Evolutionary conservation across 495 filamentous ascomycete genomes (phyloP), one percentile per base, ranked within the genome.

Genomic region (Oidiodendron maius): DNA sequence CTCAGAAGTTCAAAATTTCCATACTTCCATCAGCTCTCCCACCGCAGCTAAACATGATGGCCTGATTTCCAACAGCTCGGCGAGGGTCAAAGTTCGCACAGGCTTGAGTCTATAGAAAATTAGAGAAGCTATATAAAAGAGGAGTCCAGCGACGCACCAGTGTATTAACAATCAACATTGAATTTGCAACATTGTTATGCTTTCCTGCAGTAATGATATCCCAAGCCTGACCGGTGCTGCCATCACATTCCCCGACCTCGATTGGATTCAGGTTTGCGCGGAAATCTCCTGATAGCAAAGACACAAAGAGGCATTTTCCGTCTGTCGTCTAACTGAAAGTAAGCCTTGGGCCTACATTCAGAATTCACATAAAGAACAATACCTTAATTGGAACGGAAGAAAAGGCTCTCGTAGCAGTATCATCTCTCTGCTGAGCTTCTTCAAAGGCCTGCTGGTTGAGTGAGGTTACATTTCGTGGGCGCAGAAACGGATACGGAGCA

Each of bases 241-340:
- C 68, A 34, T 67, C 67, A 53, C 75, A 80, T 15, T 64, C 61
- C 17, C 63, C 68, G 15, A 75, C 61, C 47, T 74, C 68, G 35
- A 80, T 60, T 1, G 72, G 74, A n/a, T 66, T 77, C 46, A 80
- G 58, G 51, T 80, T 80, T 39, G 70, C 71, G 18, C 76, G 68
- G 50, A 80, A 80, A 54, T 80, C 76, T 4, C 76, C 76, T 4
- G 74, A 77, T 3, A 76, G 61, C 47, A 74, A 64, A 50, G 77
- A 65, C 20, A 80, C 68, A 44, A 71, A 75, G 17, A 80, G 67
- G 44, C 76, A 80, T 52, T 65, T 62, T 8, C 72, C 73, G 44
- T 70, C 67, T 1, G 73, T 70, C 20, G 74, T 76, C 71, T 76
- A 15, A n/a, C n/a, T n/a, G 17, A 8, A 26, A 21, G 35, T 35